These are phyloP conservation scores for Acanthamoeba castellanii DNA, from an alignment of 208 protist species.

Conservation along the genomic window DNA sequence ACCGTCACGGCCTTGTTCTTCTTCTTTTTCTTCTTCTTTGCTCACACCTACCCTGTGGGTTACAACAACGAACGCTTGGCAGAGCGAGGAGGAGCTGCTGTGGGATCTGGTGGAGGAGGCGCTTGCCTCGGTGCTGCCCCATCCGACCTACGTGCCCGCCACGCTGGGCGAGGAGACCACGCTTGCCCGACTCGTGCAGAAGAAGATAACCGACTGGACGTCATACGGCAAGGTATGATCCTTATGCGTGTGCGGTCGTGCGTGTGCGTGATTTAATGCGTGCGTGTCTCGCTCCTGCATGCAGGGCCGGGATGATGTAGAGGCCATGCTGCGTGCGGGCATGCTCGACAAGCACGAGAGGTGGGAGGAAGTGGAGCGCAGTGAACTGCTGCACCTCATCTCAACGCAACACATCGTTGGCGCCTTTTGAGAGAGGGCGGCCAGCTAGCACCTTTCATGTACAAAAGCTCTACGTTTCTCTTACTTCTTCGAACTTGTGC, in stretches of 20 bases:
- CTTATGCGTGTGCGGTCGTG: neutral
- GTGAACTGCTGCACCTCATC: neutral
- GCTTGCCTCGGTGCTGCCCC: neutral
- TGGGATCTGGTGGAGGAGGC: constrained; percentile 19
- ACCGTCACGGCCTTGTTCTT: neutral
- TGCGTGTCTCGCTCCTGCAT: neutral
- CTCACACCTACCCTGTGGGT: too few species aligned
- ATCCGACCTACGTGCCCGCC: neutral
- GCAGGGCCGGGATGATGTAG: constrained; percentile 14
- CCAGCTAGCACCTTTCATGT: too few species aligned
- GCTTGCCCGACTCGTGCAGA: neutral
- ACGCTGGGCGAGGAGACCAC: neutral
- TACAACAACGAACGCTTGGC: too few species aligned
- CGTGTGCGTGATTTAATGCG: neutral
- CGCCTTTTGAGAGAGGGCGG: too few species aligned
- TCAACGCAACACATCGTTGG: too few species aligned
- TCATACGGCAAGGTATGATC: neutral
- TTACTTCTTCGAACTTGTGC: too few species aligned
- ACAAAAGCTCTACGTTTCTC: too few species aligned
- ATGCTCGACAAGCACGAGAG: constrained; percentile 18
- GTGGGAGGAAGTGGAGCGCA: neutral
- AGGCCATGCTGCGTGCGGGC: neutral
- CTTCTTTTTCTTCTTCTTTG: neutral
- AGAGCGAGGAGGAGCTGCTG: constrained; percentile 39
- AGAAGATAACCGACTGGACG: constrained; percentile 15